Conservation (phyloP, 2,329 filamentous ascomycete species). For the Aspergillus sp. region DNA sequence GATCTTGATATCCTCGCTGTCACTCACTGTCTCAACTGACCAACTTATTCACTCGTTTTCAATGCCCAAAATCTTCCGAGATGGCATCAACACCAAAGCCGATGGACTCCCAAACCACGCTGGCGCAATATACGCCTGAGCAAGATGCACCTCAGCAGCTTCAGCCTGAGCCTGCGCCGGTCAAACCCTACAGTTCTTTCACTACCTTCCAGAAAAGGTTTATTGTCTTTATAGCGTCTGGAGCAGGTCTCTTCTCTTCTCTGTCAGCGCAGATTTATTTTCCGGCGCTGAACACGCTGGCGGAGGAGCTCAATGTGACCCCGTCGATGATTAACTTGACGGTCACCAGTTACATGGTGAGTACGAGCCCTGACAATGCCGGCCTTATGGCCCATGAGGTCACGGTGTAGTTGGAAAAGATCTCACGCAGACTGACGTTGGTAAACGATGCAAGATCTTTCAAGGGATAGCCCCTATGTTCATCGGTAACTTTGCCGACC, state of each 20-base stretch:
- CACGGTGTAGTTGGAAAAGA: not conserved
- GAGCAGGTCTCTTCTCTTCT: conserved; percentile 32
- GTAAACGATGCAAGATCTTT: conserved; percentile 26
- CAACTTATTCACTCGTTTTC: too few relatives aligned
- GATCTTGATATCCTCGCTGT: too few relatives aligned
- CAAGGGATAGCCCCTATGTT: conserved; percentile 44
- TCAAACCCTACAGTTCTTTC: conserved; percentile 7
- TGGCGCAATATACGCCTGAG: too few relatives aligned
- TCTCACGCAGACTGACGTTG: not conserved
- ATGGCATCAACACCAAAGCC: too few relatives aligned
- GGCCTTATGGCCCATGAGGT: too few relatives aligned
- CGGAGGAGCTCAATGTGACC: conserved; percentile 20
- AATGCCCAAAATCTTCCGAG: too few relatives aligned
- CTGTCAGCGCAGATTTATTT: conserved; percentile 35
- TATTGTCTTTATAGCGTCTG: conserved; percentile 29
- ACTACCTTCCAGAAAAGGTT: conserved; percentile 15
- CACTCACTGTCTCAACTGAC: too few relatives aligned
- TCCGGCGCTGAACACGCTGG: conserved; percentile 25
- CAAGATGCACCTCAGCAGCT: too few relatives aligned
- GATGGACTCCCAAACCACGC: too few relatives aligned
- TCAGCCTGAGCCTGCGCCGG: not conserved
- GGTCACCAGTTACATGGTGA: conserved; percentile 25
- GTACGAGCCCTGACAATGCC: not conserved
- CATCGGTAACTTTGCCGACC: conserved; percentile 39
- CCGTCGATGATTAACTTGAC: conserved; percentile 22